Percentiles rank a stretch among this genome's conserved stretches.
Conservation (phyloP, 176 grass and related monocot species). For the Dactylis glomerata region DNA sequence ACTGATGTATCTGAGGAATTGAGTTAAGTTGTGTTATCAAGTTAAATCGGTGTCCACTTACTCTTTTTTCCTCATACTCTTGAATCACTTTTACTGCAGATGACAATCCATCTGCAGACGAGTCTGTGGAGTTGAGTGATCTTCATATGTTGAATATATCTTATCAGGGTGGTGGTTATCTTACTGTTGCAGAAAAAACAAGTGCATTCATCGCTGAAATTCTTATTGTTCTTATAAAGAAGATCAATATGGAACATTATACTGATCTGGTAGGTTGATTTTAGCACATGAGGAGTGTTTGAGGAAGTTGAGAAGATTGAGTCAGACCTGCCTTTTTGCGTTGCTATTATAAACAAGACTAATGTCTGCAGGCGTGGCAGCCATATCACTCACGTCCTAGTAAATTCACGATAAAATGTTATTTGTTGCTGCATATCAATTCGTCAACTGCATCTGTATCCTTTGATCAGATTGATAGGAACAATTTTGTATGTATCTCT, state of each 20-base stretch:
- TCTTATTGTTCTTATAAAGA: constrained; percentile 31
- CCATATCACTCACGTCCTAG: neutral
- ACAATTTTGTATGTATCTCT: neutral
- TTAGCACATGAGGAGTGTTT: constrained; percentile 25
- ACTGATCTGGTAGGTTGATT: neutral
- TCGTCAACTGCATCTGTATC: neutral
- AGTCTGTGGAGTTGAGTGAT: neutral
- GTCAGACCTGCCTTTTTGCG: constrained; percentile 17
- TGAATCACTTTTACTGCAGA: neutral
- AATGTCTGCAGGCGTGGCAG: neutral
- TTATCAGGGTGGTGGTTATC: neutral
- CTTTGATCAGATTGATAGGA: neutral
- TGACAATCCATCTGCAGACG: neutral
- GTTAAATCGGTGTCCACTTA: neutral
- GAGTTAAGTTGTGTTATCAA: neutral
- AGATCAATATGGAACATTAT: neutral
- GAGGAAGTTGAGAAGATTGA: constrained; percentile 9
- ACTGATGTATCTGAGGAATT: neutral
- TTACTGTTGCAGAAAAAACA: neutral
- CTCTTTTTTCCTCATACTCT: neutral
- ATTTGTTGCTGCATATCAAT: neutral
- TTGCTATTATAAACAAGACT: constrained; percentile 29
- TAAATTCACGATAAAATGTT: neutral
- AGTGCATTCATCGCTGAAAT: neutral
- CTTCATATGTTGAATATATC: neutral